phyloP scores from a whole-genome alignment of 352 stramenopile genomes.

The Phytopythium sindhum region DNA sequence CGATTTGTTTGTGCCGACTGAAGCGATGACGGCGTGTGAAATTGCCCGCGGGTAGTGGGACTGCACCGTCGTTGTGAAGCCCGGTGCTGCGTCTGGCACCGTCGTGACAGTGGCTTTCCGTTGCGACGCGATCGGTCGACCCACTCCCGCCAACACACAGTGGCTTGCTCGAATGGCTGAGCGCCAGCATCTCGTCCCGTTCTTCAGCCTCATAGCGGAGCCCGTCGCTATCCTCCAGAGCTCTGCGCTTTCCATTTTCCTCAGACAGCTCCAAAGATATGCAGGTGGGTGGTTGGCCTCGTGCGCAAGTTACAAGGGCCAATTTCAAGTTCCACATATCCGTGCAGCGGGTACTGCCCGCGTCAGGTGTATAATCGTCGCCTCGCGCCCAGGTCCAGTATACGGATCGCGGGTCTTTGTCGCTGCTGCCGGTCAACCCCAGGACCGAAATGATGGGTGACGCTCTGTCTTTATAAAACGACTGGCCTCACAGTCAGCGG shows the following conservation, averaged over 20 bases:
- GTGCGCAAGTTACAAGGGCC: too few relatives aligned
- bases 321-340: too few relatives aligned
- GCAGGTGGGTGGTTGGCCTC: too few relatives aligned
- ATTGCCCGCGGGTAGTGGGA: neutral
- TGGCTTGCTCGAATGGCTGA: too few relatives aligned
- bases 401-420: neutral
- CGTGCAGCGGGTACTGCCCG: too few relatives aligned
- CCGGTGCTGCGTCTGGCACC: too few relatives aligned
- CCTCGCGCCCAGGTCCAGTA: neutral
- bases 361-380: neutral
- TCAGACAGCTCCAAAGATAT: neutral
- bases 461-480: neutral
- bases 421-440: neutral
- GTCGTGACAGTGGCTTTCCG: too few relatives aligned
- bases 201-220: neutral
- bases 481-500: neutral
- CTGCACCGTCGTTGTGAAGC: neutral
- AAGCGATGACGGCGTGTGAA: neutral
- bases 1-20: conserved; percentile 1
- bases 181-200: too few relatives aligned
- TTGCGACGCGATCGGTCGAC: too few relatives aligned
- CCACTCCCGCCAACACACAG: too few relatives aligned
- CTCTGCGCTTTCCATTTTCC: too few relatives aligned
- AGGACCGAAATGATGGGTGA: conserved; percentile 1
- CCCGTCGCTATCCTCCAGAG: too few relatives aligned